These are phyloP conservation scores for Falciphora oryzae DNA, from an alignment of 2,329 filamentous ascomycete species.

Conservation along the genomic window DNA sequence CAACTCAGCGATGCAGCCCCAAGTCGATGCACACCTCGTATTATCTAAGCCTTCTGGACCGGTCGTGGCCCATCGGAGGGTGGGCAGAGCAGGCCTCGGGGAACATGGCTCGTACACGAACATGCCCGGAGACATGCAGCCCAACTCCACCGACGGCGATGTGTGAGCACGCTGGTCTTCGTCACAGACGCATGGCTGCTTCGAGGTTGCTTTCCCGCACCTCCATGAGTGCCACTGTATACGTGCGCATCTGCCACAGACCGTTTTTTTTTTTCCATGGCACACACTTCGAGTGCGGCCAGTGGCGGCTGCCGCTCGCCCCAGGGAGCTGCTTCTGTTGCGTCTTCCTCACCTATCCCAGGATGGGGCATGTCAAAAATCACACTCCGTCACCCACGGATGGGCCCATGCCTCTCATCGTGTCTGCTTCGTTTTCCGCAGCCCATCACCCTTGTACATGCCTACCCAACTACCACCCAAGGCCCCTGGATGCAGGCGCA, in stretches of 20 bases:
- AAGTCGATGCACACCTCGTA: background rate
- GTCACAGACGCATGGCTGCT: background rate
- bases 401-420: background rate
- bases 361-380: no score
- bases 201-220: constrained; percentile 2
- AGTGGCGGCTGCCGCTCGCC: background rate
- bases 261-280: background rate
- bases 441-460: background rate
- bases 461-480: background rate
- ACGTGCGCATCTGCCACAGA: background rate
- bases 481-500: background rate
- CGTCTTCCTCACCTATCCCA: background rate
- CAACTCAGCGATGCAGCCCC: background rate
- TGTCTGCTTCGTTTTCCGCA: no score
- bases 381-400: no score
- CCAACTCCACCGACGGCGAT: background rate
- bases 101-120: constrained; percentile 1
- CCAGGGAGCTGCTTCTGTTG: background rate
- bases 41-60: constrained; percentile 1
- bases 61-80: background rate
- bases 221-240: background rate
- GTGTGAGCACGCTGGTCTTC: background rate
- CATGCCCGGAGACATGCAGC: background rate
- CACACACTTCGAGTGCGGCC: background rate
- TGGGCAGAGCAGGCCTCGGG: background rate